A percentile compares a stretch with the other conserved stretches of the same genome.
These are phyloP conservation scores for Nitzschia putrida DNA, from an alignment of 108 stramenopile genomes.

Conservation along the genomic window DNA sequence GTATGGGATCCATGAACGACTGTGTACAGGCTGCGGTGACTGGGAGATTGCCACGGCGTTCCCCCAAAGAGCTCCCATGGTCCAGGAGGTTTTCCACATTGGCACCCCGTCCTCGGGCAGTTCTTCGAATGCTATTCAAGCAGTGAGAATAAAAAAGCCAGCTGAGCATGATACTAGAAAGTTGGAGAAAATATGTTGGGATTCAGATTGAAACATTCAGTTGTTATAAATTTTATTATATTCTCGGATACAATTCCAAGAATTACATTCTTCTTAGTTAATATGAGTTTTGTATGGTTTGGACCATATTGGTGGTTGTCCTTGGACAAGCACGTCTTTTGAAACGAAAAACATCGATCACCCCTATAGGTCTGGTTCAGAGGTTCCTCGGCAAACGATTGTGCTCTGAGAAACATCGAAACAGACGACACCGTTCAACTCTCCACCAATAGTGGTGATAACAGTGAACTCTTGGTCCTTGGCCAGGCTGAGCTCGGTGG, in stretches of 20 bases:
- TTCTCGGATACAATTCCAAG: too few relatives aligned
- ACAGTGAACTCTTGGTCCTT: not conserved
- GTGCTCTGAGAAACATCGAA: slow-evolving; percentile 16
- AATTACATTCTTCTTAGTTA: too few relatives aligned
- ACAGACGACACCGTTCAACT: slow-evolving; percentile 6
- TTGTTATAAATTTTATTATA: too few relatives aligned
- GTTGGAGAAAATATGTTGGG: too few relatives aligned
- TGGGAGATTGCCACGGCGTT: slow-evolving; percentile 27
- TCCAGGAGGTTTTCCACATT: not conserved
- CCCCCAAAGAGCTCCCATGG: slow-evolving; percentile 4
- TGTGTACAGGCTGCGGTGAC: slow-evolving; percentile 72
- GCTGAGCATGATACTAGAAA: too few relatives aligned
- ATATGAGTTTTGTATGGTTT: not conserved
- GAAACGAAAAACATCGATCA: too few relatives aligned
- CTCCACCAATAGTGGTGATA: slow-evolving; percentile 19
- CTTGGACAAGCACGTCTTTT: too few relatives aligned
- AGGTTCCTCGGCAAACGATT: not conserved
- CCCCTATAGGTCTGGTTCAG: not conserved
- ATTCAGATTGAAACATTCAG: too few relatives aligned
- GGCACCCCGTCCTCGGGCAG: too few relatives aligned
- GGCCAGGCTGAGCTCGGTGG: not conserved
- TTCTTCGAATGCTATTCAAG: not conserved
- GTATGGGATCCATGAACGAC: slow-evolving; percentile 62
- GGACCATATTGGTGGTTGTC: not conserved
- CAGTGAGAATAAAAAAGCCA: too few relatives aligned